Conservation (phyloP, 495 filamentous ascomycete species). For the Aspergillus cavernicola region DNA sequence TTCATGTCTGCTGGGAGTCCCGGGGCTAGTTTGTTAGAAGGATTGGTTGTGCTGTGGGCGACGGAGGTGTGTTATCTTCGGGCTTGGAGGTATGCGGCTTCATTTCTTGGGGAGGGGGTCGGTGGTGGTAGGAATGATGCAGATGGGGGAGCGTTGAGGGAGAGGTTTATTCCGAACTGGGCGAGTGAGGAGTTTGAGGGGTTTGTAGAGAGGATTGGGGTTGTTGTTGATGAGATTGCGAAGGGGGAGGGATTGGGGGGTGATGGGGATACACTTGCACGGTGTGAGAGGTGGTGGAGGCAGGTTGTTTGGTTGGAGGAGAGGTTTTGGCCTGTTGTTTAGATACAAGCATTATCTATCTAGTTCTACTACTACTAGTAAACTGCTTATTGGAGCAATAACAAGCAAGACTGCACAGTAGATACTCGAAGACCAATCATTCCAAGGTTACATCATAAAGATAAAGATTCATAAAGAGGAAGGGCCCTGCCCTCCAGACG, state of each 20-base stretch:
- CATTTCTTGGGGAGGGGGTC: slow-evolving; percentile 22
- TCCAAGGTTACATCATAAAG: no score
- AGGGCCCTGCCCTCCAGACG: no score
- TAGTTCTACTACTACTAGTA: no score
- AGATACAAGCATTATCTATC: no score
- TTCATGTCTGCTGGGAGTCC: slow-evolving; percentile 49
- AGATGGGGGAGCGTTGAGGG: slow-evolving; percentile 59
- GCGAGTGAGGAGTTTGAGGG: slow-evolving; percentile 53
- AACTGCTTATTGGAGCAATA: no score
- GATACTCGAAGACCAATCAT: no score
- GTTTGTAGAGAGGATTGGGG: slow-evolving; percentile 48
- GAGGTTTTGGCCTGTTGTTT: slow-evolving; percentile 42
- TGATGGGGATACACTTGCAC: slow-evolving; percentile 27
- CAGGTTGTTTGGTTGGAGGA: slow-evolving; percentile 53
- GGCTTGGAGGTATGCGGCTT: slow-evolving; percentile 55
- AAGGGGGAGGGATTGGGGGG: slow-evolving; percentile 38
- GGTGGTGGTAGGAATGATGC: slow-evolving; percentile 36
- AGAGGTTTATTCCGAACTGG: slow-evolving; percentile 66
- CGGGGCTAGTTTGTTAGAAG: slow-evolving; percentile 53
- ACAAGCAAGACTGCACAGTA: no score
- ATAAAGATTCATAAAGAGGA: no score
- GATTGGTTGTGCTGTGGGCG: slow-evolving; percentile 68
- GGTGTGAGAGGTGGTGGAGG: slow-evolving; percentile 47
- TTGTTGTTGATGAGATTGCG: slow-evolving; percentile 43
- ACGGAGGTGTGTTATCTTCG: slow-evolving; percentile 63